Base-by-base conservation (phyloP, 306 rosid genomes). In the Medicago lupulina region DNA sequence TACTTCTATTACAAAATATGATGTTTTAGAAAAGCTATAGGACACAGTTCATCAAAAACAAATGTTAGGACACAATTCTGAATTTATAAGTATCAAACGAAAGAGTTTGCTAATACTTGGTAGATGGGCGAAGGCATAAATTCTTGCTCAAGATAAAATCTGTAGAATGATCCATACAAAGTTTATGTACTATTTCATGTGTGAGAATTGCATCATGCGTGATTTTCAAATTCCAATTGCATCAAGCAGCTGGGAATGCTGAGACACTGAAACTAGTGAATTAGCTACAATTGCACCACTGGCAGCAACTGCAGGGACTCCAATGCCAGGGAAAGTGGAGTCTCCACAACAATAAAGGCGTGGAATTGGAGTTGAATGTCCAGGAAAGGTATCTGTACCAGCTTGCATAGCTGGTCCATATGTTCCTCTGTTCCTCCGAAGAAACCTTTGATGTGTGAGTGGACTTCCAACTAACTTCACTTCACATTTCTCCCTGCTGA, bases 291-390 rank as follows among this genome's bases (percentile, higher is more conserved):
- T 90, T 66, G 98, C 97, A 17, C 98, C 98, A 75, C 98, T 92
- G 11, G 98, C 96, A 67, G 98, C 97, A 53, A 94, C 97, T 9
- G 98, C 98, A 12, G 98, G 97, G 79, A 94, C 96, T 64, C 98
- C 97, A 74, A 94, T 94, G 79, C 98, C 98, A 2, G 97, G 98
- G 76, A 91, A 94, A 58, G 96, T 94, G 58, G 98, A 94, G 68
- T 94, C 98, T 66, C 98, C 98, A 60, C 96, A 91, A 54, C 98
- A 88, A 54, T 75, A 94, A 47, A 94, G 95, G 18, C 84, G 93
- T 25, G 93, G 83, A 46, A 91, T 86, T 13, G 97, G 88, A 23
- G 90, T 89, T 34, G 96, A 84, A 74, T 88, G 97, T 49, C 98
- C 98, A 3, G 92, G 96, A 76, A 91, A 88, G 36, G 87, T 64